Evolutionary conservation across 208 protist species (phyloP).

Genomic region (Acanthamoeba healyi): DNA sequence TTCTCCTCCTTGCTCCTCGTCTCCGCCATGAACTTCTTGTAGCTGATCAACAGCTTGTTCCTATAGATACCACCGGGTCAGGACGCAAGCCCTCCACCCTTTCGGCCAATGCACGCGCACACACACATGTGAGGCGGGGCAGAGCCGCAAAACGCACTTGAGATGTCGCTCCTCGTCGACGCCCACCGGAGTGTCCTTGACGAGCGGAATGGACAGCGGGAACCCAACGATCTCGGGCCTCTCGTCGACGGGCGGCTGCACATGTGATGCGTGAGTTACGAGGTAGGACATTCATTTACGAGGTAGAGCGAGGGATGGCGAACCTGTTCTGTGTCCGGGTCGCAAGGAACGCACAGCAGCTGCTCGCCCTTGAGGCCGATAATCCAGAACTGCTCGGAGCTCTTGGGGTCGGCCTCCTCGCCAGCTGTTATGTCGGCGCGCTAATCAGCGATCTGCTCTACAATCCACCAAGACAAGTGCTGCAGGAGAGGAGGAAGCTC

Average conservation of each 20-base stretch:
- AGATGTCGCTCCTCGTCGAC: constrained; percentile 11
- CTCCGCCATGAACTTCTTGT: constrained; percentile 6
- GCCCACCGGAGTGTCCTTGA: constrained; percentile 16
- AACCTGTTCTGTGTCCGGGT: constrained; percentile 11
- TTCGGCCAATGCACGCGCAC: background rate
- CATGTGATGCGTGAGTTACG: too few species aligned
- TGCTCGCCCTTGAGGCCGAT: background rate
- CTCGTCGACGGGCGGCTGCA: background rate
- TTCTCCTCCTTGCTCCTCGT: background rate
- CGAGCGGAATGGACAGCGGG: constrained; percentile 14
- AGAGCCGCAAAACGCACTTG: background rate
- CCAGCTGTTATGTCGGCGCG: background rate
- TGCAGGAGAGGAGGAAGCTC: background rate
- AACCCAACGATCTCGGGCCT: background rate
- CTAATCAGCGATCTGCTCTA: too few species aligned
- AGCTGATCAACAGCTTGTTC: constrained; percentile 10
- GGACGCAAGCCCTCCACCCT: too few species aligned
- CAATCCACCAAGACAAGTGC: background rate
- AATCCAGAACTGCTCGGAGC: background rate
- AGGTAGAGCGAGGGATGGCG: too few species aligned
- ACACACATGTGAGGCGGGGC: background rate
- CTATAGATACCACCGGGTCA: background rate
- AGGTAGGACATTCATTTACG: too few species aligned
- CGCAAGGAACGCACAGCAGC: background rate
- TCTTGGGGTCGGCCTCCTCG: background rate